phyloP scores from a whole-genome alignment of 495 filamentous ascomycete genomes.

The Aspergillus conjunctus region DNA sequence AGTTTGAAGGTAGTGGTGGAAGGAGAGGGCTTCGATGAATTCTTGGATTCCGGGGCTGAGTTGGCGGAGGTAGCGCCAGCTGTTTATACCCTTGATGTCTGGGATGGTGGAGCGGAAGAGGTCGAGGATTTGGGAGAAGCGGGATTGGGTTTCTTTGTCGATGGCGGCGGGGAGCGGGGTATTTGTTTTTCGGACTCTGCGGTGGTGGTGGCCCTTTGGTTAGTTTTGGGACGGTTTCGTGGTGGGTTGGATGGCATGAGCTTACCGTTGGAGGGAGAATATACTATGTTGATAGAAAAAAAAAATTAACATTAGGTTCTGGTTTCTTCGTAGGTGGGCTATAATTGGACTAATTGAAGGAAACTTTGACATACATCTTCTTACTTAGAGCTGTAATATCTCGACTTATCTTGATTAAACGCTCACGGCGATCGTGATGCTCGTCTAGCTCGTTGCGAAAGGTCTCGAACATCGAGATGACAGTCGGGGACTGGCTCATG shows the following conservation, averaged over 20 bases:
- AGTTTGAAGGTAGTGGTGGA: constrained; percentile 81
- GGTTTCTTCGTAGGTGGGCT: background rate
- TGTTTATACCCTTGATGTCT: constrained; percentile 76
- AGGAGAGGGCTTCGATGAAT: constrained; percentile 83
- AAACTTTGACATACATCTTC: constrained; percentile 72
- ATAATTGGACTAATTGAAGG: background rate
- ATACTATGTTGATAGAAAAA: constrained; percentile 52
- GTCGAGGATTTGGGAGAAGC: constrained; percentile 64
- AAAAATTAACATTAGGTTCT: constrained; percentile 7
- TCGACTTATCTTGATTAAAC: constrained; percentile 81
- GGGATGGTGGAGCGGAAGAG: constrained; percentile 66
- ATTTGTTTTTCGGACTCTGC: constrained; percentile 36
- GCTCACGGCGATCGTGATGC: constrained; percentile 90
- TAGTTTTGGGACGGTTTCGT: background rate
- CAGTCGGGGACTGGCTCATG: constrained; percentile 34
- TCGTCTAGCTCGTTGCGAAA: constrained; percentile 89
- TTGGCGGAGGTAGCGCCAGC: constrained; percentile 78
- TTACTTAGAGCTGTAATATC: constrained; percentile 94
- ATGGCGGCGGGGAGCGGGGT: constrained; percentile 65
- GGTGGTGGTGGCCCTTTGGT: background rate
- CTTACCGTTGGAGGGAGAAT: constrained; percentile 87
- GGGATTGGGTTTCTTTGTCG: constrained; percentile 62
- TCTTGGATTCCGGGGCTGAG: constrained; percentile 84
- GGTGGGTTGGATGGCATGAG: background rate
- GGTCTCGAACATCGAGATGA: constrained; percentile 77